Base-by-base conservation (phyloP, 2,329 filamentous ascomycete genomes). In the Waltergamsia citrina region DNA sequence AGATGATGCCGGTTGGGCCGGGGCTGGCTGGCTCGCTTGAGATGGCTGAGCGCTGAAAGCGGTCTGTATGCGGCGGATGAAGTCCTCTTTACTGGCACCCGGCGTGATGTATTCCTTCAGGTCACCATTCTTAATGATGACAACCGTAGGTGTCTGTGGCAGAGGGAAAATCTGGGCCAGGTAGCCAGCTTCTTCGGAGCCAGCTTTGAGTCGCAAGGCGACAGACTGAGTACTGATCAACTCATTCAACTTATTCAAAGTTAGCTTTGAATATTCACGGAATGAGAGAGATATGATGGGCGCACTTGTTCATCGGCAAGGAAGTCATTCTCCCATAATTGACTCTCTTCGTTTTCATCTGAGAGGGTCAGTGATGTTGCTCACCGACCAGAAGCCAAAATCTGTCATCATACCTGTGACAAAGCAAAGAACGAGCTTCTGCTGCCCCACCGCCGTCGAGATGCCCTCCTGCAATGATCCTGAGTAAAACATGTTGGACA, bases 381-480 rank as follows among this genome's bases (percentile, higher is more conserved):
- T 8, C 7, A 18, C 23, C 23, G 22, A 14, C 12, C n/a, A 6
- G 12, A 18, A 30, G 15, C 15, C 19, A 22, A 24, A 12, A n/a
- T n/a, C 26, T 7, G 12, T 21, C 18, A 41, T 44, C 64, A 43
- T 56, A 86, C 85, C 81, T 50, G 78, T 75, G 21, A 94, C 80
- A 56, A 95, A 93, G 60, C 86, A 94, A 20, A 84, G 72, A 1
- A 95, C 83, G 14, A 82, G 69, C 57, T 90, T 93, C 38, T 74
- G 65, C 53, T 88, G 68, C 39, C 75, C 71, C 6, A 95, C 69
- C 10, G 88, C 86, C 15, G 74, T 65, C 21, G 73, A 69, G 46
- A 95, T 93, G 38, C 85, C 88, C 48, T 81, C 80, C 48, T 93
- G 83, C 15, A 95, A 60, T 40, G 76, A 78, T 14, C 87, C 88